Evolutionary conservation across 164 flowering plant genomes (phyloP).

Genomic region (Platanus orientalis): DNA sequence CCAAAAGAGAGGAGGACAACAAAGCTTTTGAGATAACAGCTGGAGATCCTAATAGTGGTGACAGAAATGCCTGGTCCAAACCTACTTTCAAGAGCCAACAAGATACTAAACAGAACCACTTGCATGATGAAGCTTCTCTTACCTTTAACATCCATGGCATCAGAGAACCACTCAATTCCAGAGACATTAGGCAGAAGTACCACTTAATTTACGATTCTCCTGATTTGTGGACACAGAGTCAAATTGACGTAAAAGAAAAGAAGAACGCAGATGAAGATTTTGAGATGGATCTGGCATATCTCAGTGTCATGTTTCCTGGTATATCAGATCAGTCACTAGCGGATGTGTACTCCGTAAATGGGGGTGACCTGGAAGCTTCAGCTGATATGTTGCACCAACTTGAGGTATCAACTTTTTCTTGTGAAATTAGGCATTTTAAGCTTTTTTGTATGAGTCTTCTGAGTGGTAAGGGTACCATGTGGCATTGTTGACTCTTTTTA

Average conservation of each 20-base stretch:
- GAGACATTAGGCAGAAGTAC: not conserved
- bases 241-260: conserved; percentile 5
- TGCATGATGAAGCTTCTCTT: not conserved
- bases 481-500: too few species aligned
- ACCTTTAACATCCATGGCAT: not conserved
- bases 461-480: too few species aligned
- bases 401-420: conserved; percentile 12
- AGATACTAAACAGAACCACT: not conserved
- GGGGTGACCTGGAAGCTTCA: conserved; percentile 12
- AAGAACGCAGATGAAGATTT: not conserved
- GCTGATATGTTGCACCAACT: conserved; percentile 20
- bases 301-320: conserved; percentile 12
- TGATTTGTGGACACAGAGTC: not conserved
- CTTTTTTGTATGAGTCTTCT: too few species aligned
- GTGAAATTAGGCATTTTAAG: too few species aligned
- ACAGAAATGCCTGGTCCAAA: not conserved
- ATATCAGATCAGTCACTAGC: conserved; percentile 9
- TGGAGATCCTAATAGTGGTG: not conserved
- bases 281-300: conserved; percentile 12
- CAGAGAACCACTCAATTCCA: conserved; percentile 1
- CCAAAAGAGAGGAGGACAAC: conserved; percentile 20
- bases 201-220: not conserved
- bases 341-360: conserved; percentile 19
- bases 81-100: not conserved
- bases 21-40: not conserved